Evolutionary conservation across 192 early-diverging fungal species (phyloP), one percentile per base, ranked within the genome.

Genomic region (Coemansia sp.): DNA sequence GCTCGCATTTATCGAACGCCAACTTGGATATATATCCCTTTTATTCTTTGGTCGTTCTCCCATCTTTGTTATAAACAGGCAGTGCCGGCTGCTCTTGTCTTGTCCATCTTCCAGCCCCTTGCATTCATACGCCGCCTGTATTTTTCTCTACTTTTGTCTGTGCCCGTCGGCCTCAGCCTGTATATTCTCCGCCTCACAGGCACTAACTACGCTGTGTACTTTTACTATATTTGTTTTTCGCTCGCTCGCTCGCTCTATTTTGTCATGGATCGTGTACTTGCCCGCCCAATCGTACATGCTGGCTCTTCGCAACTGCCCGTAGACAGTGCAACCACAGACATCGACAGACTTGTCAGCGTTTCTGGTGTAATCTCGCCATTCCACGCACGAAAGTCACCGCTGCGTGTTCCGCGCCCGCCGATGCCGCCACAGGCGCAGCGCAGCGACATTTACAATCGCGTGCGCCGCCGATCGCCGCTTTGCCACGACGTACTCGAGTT

Each of bases 401-500:
- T 43, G 50, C 58, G 57, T 26, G 57, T 45, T 19, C 41, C 49
- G 29, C 60, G 60, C 6, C n/a, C 51, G 51, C 26, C 62, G n/a
- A 48, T 49, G 5, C 12, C 52, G 37, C 56, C 43, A 22, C 38
- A 53, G 39, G 8, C 27, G 11, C 57, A 47, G 2, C 35, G 54
- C 47, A 69, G 58, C 56, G 59, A 70, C 62, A 55, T 35, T 22
- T 69, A 69, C 59, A 74, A 61, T 39, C 63, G 65, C n/a, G 77
- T 74, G 47, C 71, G 77, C 41, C 77, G 71, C 45, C 55, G 71
- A 59, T 80, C 77, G 55, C 77, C 77, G 10, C 77, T 80, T 14
- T 80, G 77, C 61, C 77, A 80, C 39, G 77, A 80, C 19, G 62
- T 80, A 56, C 67, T 80, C 14, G 77, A 80, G 43, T 71, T 74